These are phyloP conservation scores for Candida chilensis DNA, from an alignment of 805 yeast genomes.

Conservation along the genomic window DNA sequence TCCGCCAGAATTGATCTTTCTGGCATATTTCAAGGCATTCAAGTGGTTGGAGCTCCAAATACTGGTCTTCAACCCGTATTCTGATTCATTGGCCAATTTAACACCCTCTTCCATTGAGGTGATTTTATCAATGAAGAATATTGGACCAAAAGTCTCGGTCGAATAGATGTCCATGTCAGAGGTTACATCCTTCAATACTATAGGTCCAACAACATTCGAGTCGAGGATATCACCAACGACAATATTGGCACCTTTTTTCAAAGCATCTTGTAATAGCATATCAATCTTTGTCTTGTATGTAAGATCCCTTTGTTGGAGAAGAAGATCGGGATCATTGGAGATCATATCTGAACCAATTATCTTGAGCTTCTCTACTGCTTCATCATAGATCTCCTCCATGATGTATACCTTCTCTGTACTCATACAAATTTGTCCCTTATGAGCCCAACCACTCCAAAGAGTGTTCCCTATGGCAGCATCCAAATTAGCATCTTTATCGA, in stretches of 20 bases:
- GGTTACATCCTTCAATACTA: slow-evolving; percentile 20
- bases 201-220: slow-evolving; percentile 11
- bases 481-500: slow-evolving; percentile 22
- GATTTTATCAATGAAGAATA: slow-evolving; percentile 19
- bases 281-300: slow-evolving; percentile 11
- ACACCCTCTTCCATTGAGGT: slow-evolving; percentile 8
- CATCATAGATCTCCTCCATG: slow-evolving; percentile 21
- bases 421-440: slow-evolving; percentile 42
- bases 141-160: slow-evolving; percentile 35
- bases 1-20: slow-evolving; percentile 26
- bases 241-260: slow-evolving; percentile 23
- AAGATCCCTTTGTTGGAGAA: slow-evolving; percentile 18
- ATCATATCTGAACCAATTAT: slow-evolving; percentile 6
- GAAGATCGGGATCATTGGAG: slow-evolving; percentile 9
- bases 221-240: slow-evolving; percentile 10
- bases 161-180: slow-evolving; percentile 14
- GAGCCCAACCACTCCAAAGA: slow-evolving; percentile 26
- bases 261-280: slow-evolving; percentile 21
- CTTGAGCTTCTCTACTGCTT: slow-evolving; percentile 11
- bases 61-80: slow-evolving; percentile 29
- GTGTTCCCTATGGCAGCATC: slow-evolving; percentile 15
- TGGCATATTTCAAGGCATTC: slow-evolving; percentile 20
- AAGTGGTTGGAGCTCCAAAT: slow-evolving; percentile 29
- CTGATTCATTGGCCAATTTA: slow-evolving; percentile 12
- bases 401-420: slow-evolving; percentile 27